phyloP scores from a whole-genome alignment of 108 stramenopile genomes.

The Pseudonitzschia multistriata region DNA sequence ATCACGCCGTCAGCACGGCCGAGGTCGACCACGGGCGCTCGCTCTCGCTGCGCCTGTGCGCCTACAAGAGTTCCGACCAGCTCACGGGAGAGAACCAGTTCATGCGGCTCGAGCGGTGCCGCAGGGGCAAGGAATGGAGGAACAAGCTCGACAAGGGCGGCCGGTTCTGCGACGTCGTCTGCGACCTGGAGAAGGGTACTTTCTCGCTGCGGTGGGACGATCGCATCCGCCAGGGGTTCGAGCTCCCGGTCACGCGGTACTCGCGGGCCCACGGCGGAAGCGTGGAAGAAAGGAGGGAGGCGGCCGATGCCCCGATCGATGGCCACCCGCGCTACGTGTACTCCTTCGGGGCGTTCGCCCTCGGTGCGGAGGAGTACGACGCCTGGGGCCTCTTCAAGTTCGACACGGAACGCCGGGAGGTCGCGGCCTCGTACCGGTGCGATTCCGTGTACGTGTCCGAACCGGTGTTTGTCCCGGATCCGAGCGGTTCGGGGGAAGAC shows the following conservation, averaged over 20 bases:
- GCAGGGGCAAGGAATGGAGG: slow-evolving; percentile 20
- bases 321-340: slow-evolving; percentile 40
- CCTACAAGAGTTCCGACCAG: slow-evolving; percentile 34
- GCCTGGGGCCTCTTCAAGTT: slow-evolving; percentile 45
- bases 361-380: slow-evolving; percentile 38
- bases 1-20: slow-evolving; percentile 37
- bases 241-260: slow-evolving; percentile 37
- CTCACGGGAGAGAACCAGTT: slow-evolving; percentile 41
- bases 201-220: slow-evolving; percentile 28
- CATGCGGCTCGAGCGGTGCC: slow-evolving; percentile 32
- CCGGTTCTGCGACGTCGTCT: slow-evolving; percentile 36
- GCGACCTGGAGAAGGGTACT: slow-evolving; percentile 10
- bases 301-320: neutral
- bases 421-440: slow-evolving; percentile 31
- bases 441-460: slow-evolving; percentile 43
- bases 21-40: neutral
- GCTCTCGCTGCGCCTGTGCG: slow-evolving; percentile 33
- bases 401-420: slow-evolving; percentile 26
- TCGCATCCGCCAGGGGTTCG: slow-evolving; percentile 32
- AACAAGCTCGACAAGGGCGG: slow-evolving; percentile 29
- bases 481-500: slow-evolving; percentile 33
- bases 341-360: slow-evolving; percentile 36
- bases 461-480: slow-evolving; percentile 38
- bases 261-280: slow-evolving; percentile 14
- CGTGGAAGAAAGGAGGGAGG: no score